These are phyloP conservation scores for Fusarium citri DNA, from an alignment of 2,329 filamentous ascomycete species.

Conservation along the genomic window DNA sequence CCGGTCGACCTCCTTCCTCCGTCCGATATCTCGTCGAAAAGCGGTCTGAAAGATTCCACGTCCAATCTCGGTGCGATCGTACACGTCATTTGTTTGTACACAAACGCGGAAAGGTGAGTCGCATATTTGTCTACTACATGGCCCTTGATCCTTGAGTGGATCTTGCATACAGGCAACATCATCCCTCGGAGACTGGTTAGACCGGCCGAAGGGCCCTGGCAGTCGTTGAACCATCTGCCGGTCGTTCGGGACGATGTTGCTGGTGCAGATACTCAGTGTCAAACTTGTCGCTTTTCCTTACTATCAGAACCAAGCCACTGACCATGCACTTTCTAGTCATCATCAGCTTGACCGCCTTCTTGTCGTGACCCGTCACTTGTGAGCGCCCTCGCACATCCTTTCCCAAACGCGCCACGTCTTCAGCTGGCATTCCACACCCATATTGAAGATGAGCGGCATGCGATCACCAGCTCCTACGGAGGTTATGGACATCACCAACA, in stretches of 20 bases:
- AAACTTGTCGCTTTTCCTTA: conserved; percentile 3
- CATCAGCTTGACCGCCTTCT: conserved; percentile 41
- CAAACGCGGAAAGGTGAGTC: conserved; percentile 41
- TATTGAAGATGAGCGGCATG: conserved; percentile 52
- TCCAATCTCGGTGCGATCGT: conserved; percentile 31
- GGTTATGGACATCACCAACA: conserved; percentile 65
- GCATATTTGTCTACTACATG: conserved; percentile 26
- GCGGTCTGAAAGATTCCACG: conserved; percentile 27
- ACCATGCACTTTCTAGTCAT: conserved; percentile 37
- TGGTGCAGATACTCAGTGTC: conserved; percentile 12
- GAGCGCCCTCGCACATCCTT: conserved; percentile 37
- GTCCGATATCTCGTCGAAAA: conserved; percentile 24
- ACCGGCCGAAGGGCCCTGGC: conserved; percentile 11
- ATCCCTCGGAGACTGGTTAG: conserved; percentile 12
- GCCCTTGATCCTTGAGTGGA: conserved; percentile 19
- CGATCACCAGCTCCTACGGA: conserved; percentile 59
- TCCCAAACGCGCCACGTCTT: conserved; percentile 39
- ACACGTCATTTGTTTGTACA: conserved; percentile 40
- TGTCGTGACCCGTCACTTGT: conserved; percentile 42
- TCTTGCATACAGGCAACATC: conserved; percentile 17
- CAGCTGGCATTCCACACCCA: conserved; percentile 30
- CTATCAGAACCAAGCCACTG: conserved; percentile 22
- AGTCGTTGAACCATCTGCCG: conserved; percentile 19
- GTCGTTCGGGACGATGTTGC: conserved; percentile 5
- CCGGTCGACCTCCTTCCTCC: conserved; percentile 42